Evolutionary conservation across 2,329 filamentous ascomycete genomes (phyloP), one percentile per base, ranked within the genome.

Genomic region (Ceratocystiopsis minuta): DNA sequence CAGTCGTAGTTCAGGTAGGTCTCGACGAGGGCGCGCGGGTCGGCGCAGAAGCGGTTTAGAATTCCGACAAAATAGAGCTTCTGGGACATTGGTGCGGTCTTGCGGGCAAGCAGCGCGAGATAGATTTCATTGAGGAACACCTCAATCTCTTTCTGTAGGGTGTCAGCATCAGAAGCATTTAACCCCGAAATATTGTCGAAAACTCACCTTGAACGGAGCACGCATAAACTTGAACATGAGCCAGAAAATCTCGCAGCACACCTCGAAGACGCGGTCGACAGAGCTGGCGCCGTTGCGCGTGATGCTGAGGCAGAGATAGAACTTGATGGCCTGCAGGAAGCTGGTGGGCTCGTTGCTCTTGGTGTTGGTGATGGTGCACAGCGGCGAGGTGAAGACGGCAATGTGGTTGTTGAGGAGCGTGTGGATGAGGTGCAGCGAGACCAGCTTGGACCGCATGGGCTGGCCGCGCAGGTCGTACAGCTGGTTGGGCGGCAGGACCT

Each of bases 51-150:
- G 45, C 88, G 72, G 52, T 84, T 81, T 41, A 98, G 68, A 20
- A 98, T 75, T 46, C 76, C 78, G 58, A 98, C 74, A 50, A 96
- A 90, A 55, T 88, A 86, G 42, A 90, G 73, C 60, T 96, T 98
- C 56, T 98, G 90, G 46, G 86, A 86, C 11, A 80, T 63, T 4
- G 88, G 88, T 0, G 88, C 86, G 45, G 78, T 87, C 48, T 80
- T 77, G 57, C 88, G 82, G 39, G 94, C 88, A 34, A 98, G 65
- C 36, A 96, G 84, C 0, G 87, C 80, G 6, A 98, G 66, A 55
- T 98, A 98, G 28, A 98, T 92, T 55, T 98, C 90, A 56, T 96
- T 96, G 45, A 98, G 62, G 55, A 98, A 96, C 0, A 98, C 88
- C 58, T 96, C 90, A 43, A 98, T 82, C 56, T 98, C 90, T 72